Evolutionary conservation across 139 green algal species (phyloP), one percentile per base, ranked within the genome.

Genomic region (Chlamydomonas sp.): DNA sequence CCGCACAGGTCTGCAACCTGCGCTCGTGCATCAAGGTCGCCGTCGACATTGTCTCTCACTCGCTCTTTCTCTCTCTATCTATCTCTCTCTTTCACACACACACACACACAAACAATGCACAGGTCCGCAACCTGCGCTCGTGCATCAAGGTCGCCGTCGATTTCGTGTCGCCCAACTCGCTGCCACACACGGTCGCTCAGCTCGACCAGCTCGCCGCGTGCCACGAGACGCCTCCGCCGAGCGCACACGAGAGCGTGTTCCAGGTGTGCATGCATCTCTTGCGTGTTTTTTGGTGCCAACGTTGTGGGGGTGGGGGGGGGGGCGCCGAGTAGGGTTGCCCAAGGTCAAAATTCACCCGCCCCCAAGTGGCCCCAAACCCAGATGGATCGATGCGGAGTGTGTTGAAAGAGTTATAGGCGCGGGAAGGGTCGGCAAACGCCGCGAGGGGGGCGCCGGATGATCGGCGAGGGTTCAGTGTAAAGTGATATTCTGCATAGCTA

Each of bases 31-130:
- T 90, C 66, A 96, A 95, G 77, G 80, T 86, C 48, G 83, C 31
- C 54, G 76, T 96, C 3, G 90, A 96, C 83, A 96, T 96, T 77
- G 87, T 96, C 47, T 88, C 76, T 10, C 85, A 89, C 5, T 84
- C 95, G 73, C 83, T 69, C 2, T 30, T 88, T 49, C 29, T 3
- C 1, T 48, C n/a, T n/a, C n/a, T n/a, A n/a, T n/a, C n/a, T n/a
- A n/a, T n/a, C n/a, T n/a, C n/a, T n/a, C n/a, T n/a, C n/a, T n/a
- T n/a, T n/a, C n/a, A n/a, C n/a, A n/a, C n/a, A n/a, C n/a, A 13
- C 13, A 13, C 43, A 54, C 43, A 54, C 43, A 54, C 43, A 54
- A 13, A 54, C 43, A 13, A 26, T 20, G 16, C 13, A 13, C 43
- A 69, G 62, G 65, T 71, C 29, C 65, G 65, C 29, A 71, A 73